Percentiles rank a stretch among this genome's conserved stretches.
These are phyloP conservation scores for Pseudocercospora macadamiae DNA, from an alignment of 2,329 filamentous ascomycete species.

Conservation along the genomic window DNA sequence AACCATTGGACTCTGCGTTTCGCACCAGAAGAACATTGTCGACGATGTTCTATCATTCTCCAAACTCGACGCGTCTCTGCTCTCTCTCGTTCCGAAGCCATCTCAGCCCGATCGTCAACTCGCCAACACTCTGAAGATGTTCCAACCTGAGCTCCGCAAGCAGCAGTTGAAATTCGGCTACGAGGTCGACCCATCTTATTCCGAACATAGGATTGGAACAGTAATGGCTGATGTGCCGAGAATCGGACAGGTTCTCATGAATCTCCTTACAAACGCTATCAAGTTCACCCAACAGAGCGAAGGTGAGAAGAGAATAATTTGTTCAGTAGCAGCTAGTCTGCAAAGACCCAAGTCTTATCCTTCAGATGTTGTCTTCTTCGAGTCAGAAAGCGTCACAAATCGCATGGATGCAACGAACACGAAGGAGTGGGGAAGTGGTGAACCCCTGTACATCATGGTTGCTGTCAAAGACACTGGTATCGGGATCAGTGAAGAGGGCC, in stretches of 20 bases:
- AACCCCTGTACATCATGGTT: slow-evolving; percentile 47
- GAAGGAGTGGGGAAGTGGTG: slow-evolving; percentile 46
- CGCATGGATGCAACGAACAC: slow-evolving; percentile 47
- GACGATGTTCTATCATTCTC: slow-evolving; percentile 45
- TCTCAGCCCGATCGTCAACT: slow-evolving; percentile 33
- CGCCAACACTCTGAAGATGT: slow-evolving; percentile 38
- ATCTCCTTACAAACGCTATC: slow-evolving; percentile 37
- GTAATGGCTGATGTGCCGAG: slow-evolving; percentile 36
- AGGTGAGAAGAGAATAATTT: slow-evolving; percentile 30
- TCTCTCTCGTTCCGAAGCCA: slow-evolving; percentile 33
- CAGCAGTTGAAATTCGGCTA: slow-evolving; percentile 35
- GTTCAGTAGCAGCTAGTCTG: slow-evolving; percentile 31
- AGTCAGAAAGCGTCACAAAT: slow-evolving; percentile 39
- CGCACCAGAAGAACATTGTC: slow-evolving; percentile 46
- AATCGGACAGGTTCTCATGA: slow-evolving; percentile 37
- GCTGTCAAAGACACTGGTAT: slow-evolving; percentile 49
- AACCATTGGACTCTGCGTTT: slow-evolving; percentile 48
- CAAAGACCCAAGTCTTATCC: slow-evolving; percentile 46
- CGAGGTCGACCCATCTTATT: slow-evolving; percentile 32
- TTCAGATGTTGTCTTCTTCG: slow-evolving; percentile 50
- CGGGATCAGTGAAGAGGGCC: slow-evolving; percentile 45
- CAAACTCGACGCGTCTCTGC: slow-evolving; percentile 39
- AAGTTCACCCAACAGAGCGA: slow-evolving; percentile 37
- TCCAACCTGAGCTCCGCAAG: slow-evolving; percentile 40
- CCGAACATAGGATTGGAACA: slow-evolving; percentile 25